Conservation (phyloP, 2,329 filamentous ascomycete species). For the Rhytidhysteron rufulum region DNA sequence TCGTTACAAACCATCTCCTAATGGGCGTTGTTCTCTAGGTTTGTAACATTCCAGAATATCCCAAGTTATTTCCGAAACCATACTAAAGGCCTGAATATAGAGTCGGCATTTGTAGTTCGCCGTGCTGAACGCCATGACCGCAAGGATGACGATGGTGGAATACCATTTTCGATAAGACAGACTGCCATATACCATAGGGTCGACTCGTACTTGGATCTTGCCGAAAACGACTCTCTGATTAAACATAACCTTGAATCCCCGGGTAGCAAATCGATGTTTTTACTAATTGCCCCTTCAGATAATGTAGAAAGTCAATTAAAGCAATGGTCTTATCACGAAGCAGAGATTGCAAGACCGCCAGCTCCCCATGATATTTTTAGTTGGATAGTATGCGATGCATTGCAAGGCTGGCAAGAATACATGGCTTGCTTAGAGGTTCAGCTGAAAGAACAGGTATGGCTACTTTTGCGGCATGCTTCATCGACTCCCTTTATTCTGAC, state of each 20-base stretch:
- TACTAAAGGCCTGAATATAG: slow-evolving; percentile 1
- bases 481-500: background rate
- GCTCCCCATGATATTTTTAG: background rate
- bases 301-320: slow-evolving; percentile 1
- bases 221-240: background rate
- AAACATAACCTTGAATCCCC: background rate
- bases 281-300: slow-evolving; percentile 6
- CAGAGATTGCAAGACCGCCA: background rate
- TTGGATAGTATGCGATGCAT: slow-evolving; percentile 4
- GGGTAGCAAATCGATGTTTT: slow-evolving; percentile 2
- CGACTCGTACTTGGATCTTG: background rate
- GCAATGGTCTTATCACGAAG: background rate
- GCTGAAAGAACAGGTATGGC: slow-evolving; percentile 4
- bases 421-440: slow-evolving; percentile 9
- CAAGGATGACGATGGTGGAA: slow-evolving; percentile 2
- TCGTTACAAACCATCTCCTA: no score
- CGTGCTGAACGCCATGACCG: slow-evolving; percentile 6
- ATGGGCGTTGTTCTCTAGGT: no score
- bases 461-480: background rate
- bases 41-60: no score
- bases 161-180: slow-evolving; percentile 10
- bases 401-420: slow-evolving; percentile 7
- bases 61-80: no score
- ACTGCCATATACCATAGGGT: slow-evolving; percentile 6
- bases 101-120: slow-evolving; percentile 6